A percentile compares a stretch with the other conserved stretches of the same genome.
Evolutionary conservation across 2,329 filamentous ascomycete genomes (phyloP).

Genomic region (Nakataea oryzae): DNA sequence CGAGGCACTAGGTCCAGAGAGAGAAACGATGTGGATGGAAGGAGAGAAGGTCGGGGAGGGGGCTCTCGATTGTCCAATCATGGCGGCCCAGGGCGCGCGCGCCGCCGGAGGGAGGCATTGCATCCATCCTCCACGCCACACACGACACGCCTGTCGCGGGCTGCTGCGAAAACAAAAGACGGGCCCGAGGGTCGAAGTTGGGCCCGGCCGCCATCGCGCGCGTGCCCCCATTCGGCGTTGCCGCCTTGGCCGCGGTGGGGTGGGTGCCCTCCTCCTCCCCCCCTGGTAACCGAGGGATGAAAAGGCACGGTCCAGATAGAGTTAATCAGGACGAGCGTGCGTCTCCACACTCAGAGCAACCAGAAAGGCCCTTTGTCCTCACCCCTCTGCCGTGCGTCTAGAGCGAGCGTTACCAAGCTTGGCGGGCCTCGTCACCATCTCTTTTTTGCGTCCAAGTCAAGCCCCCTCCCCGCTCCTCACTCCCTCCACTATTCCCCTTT

Average conservation of each 20-base stretch:
- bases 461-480: not conserved
- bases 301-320: not conserved
- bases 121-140: too few relatives aligned
- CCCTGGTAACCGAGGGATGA: not conserved
- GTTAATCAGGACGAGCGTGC: not conserved
- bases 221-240: not conserved
- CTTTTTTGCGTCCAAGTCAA: too few relatives aligned
- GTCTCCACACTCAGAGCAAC: not conserved
- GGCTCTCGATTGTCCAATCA: too few relatives aligned
- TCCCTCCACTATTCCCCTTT: not conserved
- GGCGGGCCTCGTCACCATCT: not conserved
- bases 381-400: not conserved
- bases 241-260: not conserved
- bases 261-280: too few relatives aligned
- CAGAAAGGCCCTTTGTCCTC: too few relatives aligned
- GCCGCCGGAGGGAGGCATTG: too few relatives aligned
- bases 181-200: not conserved
- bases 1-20: too few relatives aligned
- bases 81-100: too few relatives aligned
- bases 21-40: too few relatives aligned
- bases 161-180: too few relatives aligned
- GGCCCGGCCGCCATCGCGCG: not conserved
- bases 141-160: not conserved
- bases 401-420: not conserved
- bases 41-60: too few relatives aligned